Evolutionary conservation across 441 rosid genomes (phyloP).

Genomic region (Lepidium campestre): DNA sequence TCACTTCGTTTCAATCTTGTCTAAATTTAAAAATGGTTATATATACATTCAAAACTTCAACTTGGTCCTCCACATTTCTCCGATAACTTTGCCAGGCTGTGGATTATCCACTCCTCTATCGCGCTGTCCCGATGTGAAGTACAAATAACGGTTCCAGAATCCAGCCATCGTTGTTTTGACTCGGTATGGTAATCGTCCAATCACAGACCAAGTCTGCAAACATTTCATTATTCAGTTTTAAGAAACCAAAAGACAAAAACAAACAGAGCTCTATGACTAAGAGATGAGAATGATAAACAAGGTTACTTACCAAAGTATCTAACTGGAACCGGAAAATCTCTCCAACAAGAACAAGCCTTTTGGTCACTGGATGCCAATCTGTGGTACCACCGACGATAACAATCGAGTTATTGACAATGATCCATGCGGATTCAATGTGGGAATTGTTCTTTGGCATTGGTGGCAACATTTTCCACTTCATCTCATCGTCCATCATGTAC

Average conservation of each 20-base stretch:
- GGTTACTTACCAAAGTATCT: conserved; percentile 54
- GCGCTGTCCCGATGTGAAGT: conserved; percentile 86
- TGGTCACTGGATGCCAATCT: conserved; percentile 76
- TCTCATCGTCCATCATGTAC: conserved; percentile 68
- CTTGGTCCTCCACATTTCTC: conserved; percentile 83
- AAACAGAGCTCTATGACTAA: neutral
- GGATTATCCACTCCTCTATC: conserved; percentile 89
- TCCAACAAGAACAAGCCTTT: conserved; percentile 75
- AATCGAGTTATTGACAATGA: conserved; percentile 61
- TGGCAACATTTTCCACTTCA: conserved; percentile 73
- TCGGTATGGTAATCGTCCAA: conserved; percentile 76
- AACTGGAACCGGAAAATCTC: conserved; percentile 67
- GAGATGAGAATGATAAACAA: neutral
- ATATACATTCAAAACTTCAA: conserved; percentile 35
- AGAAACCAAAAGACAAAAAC: neutral
- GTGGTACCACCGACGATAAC: conserved; percentile 78
- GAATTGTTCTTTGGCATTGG: conserved; percentile 81
- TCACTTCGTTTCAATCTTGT: no score
- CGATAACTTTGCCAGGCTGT: conserved; percentile 68
- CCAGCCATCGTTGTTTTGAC: conserved; percentile 72
- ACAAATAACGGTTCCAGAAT: conserved; percentile 76
- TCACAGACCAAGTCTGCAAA: conserved; percentile 78
- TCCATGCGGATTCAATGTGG: conserved; percentile 87
- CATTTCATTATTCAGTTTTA: neutral
- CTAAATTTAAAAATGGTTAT: no score